Percentiles rank a stretch among this genome's conserved stretches.
Conservation (phyloP, 169 alveolate species). For the Cryptosporidium sp. region DNA sequence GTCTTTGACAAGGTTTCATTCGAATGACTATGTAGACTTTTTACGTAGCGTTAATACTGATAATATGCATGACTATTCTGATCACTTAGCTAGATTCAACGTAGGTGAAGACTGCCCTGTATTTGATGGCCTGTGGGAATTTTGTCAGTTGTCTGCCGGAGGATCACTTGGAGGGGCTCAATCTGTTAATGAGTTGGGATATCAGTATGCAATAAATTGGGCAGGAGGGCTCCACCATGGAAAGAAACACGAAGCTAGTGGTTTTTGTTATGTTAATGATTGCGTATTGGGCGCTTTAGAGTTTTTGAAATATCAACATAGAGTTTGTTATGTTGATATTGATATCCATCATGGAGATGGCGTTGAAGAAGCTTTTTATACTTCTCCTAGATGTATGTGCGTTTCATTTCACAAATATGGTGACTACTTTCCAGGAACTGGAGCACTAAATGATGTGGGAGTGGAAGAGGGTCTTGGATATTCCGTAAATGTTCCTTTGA, state of each 20-base stretch:
- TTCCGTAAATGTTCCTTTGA: conserved; percentile 90
- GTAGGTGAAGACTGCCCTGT: conserved; percentile 94
- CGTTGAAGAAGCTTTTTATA: conserved; percentile 97
- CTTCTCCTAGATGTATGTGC: conserved; percentile 87
- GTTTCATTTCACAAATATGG: conserved; percentile 91
- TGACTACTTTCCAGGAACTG: conserved; percentile 93
- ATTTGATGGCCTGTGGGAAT: conserved; percentile 91
- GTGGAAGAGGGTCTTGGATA: conserved; percentile 87
- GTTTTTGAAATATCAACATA: conserved; percentile 85
- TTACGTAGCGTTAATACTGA: conserved; percentile 87
- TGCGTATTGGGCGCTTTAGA: conserved; percentile 91
- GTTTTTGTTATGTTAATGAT: conserved; percentile 92
- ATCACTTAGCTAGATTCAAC: conserved; percentile 86
- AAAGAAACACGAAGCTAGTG: conserved; percentile 90
- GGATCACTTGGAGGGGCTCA: conserved; percentile 89
- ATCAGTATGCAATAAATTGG: conserved; percentile 91
- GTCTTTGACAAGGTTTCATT: conserved; percentile 83
- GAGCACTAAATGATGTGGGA: conserved; percentile 90
- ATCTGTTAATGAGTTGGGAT: conserved; percentile 82
- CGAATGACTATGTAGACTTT: conserved; percentile 90
- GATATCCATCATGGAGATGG: conserved; percentile 98
- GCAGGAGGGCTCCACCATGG: conserved; percentile 94
- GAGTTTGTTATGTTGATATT: conserved; percentile 92
- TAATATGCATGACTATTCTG: conserved; percentile 85
- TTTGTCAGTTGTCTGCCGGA: conserved; percentile 85